phyloP scores from a whole-genome alignment of 768 basidiomycete genomes.

The Suillus clintonianus region DNA sequence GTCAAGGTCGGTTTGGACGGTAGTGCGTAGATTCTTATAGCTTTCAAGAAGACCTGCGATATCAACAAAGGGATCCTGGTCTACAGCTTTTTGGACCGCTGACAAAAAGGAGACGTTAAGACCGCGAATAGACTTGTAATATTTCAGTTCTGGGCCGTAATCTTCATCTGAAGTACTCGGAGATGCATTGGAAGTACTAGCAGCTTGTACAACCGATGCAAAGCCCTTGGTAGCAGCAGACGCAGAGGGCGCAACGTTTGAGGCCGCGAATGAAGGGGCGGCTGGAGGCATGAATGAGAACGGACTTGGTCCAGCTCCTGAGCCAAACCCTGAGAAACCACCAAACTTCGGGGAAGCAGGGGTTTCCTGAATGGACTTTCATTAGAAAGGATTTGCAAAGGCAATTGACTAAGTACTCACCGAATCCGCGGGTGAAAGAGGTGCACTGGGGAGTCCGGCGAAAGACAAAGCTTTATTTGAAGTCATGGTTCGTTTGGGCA shows the following conservation, averaged over 20 bases:
- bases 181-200: slow-evolving; percentile 35
- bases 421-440: slow-evolving; percentile 24
- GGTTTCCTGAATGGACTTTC: slow-evolving; percentile 15
- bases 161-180: slow-evolving; percentile 28
- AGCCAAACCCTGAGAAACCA: slow-evolving; percentile 56
- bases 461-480: slow-evolving; percentile 22
- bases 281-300: slow-evolving; percentile 44
- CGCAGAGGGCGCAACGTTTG: slow-evolving; percentile 16
- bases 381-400: slow-evolving; percentile 18
- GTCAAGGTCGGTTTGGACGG: slow-evolving; percentile 60
- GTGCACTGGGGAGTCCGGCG: slow-evolving; percentile 27
- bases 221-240: slow-evolving; percentile 8
- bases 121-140: slow-evolving; percentile 72
- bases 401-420: slow-evolving; percentile 23
- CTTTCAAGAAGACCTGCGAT: slow-evolving; percentile 53
- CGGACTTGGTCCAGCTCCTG: slow-evolving; percentile 28
- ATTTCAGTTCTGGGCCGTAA: slow-evolving; percentile 45
- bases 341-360: slow-evolving; percentile 46
- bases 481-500: slow-evolving; percentile 53
- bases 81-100: slow-evolving; percentile 58
- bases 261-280: slow-evolving; percentile 13
- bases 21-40: slow-evolving; percentile 58
- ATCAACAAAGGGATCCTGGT: slow-evolving; percentile 73
- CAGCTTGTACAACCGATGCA: slow-evolving; percentile 11
- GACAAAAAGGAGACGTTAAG: slow-evolving; percentile 67